Evolutionary conservation across 768 basidiomycete species (phyloP).

Genomic region (Lyophyllum semitale): DNA sequence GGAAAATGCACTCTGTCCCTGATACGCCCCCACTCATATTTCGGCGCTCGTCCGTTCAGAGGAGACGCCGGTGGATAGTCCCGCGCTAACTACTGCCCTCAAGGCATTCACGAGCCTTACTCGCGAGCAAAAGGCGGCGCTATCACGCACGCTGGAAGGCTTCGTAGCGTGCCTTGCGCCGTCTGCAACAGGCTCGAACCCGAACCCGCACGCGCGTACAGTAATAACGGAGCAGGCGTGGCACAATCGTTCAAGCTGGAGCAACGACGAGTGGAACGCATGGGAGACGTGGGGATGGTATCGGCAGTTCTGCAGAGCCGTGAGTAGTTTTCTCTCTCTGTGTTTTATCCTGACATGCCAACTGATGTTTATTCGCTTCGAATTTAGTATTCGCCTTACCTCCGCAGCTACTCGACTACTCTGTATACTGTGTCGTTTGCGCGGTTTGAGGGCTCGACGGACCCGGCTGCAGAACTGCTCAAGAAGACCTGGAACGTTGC

Average conservation of each 20-base stretch:
- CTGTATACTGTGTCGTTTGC: conserved; percentile 69
- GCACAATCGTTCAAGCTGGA: conserved; percentile 72
- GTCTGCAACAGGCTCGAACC: conserved; percentile 36
- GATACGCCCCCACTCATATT: neutral
- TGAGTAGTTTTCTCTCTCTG: conserved; percentile 36
- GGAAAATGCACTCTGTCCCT: neutral
- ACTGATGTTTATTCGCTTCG: conserved; percentile 4
- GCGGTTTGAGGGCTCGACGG: conserved; percentile 57
- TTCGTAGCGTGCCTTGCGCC: conserved; percentile 69
- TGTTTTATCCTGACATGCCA: neutral
- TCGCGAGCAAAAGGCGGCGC: conserved; percentile 72
- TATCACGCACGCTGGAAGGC: conserved; percentile 73
- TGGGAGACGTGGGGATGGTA: conserved; percentile 96
- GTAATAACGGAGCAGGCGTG: conserved; percentile 71
- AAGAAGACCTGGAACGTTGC: conserved; percentile 73
- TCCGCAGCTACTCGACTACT: conserved; percentile 74
- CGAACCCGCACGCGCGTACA: conserved; percentile 52
- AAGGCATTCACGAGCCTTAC: conserved; percentile 77
- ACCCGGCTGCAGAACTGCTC: conserved; percentile 59
- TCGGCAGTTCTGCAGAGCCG: conserved; percentile 81
- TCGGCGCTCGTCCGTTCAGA: conserved; percentile 21
- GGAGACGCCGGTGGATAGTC: conserved; percentile 57
- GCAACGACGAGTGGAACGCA: conserved; percentile 72
- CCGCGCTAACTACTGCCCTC: conserved; percentile 67
- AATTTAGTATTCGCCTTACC: conserved; percentile 73